Evolutionary conservation across 2,329 filamentous ascomycete genomes (phyloP).

Genomic region (Monosporascus sp.): DNA sequence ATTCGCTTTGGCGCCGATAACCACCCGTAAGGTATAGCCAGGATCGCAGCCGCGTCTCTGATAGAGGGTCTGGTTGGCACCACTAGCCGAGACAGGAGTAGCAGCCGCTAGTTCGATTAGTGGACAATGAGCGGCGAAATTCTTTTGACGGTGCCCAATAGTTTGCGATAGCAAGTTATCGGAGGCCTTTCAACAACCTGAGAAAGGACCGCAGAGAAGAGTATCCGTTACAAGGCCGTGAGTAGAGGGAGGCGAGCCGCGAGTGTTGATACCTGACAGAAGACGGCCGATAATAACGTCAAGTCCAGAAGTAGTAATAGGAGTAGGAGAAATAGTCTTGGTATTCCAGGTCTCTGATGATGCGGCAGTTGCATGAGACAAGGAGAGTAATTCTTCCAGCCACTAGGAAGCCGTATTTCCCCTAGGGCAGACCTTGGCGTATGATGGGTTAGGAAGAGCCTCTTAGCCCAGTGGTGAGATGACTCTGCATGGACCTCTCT

Average conservation of each 20-base stretch:
- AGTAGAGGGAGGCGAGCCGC: neutral
- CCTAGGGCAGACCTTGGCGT: constrained; percentile 11
- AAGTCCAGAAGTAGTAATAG: neutral
- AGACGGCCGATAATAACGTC: neutral
- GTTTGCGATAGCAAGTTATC: neutral
- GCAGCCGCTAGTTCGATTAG: neutral
- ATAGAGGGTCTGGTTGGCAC: neutral
- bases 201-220: neutral
- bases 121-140: neutral
- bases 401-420: constrained; percentile 21
- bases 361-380: constrained; percentile 10
- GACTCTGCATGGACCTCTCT: neutral
- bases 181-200: neutral
- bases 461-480: neutral
- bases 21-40: neutral
- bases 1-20: neutral
- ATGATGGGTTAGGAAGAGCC: constrained; percentile 2
- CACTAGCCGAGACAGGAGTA: neutral
- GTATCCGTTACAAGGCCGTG: neutral
- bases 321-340: constrained; percentile 10
- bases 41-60: neutral
- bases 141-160: neutral
- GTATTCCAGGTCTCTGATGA: constrained; percentile 6
- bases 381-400: constrained; percentile 25
- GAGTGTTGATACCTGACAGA: neutral